A percentile compares a stretch with the other conserved stretches of the same genome.
Evolutionary conservation across 2,329 filamentous ascomycete species (phyloP).

Genomic region (Xylariaceae sp.): DNA sequence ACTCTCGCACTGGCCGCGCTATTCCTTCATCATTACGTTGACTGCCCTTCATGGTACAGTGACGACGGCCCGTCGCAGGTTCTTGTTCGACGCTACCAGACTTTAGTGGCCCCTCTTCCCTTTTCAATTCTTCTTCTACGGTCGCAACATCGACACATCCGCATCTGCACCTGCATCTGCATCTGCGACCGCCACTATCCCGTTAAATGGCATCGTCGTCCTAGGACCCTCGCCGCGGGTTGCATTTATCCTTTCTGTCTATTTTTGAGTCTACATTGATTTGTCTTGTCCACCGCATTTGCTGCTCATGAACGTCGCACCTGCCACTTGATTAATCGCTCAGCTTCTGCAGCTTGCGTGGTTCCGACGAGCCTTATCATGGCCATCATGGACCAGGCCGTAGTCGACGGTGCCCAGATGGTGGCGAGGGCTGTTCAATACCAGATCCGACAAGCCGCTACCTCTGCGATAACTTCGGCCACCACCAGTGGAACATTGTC

Average conservation of each 20-base stretch:
- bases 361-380: conserved; percentile 18
- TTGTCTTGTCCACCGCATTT: neutral
- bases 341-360: neutral
- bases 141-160: too few relatives aligned
- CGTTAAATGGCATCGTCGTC: neutral
- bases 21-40: too few relatives aligned
- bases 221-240: neutral
- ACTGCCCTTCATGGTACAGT: too few relatives aligned
- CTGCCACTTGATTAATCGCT: neutral
- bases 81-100: too few relatives aligned
- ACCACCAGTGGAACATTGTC: conserved; percentile 9
- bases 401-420: conserved; percentile 33
- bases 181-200: neutral
- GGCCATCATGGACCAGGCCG: conserved; percentile 32
- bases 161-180: too few relatives aligned
- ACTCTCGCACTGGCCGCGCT: too few relatives aligned
- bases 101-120: too few relatives aligned
- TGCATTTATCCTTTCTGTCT: neutral
- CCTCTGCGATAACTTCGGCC: conserved; percentile 6
- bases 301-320: neutral
- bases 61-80: too few relatives aligned
- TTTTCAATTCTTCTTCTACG: too few relatives aligned
- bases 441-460: conserved; percentile 18
- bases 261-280: neutral
- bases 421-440: conserved; percentile 31